Evolutionary conservation across 1,284 basidiomycete genomes (phyloP), one percentile per base, ranked within the genome.

Genomic region (Ustilago loliicola): DNA sequence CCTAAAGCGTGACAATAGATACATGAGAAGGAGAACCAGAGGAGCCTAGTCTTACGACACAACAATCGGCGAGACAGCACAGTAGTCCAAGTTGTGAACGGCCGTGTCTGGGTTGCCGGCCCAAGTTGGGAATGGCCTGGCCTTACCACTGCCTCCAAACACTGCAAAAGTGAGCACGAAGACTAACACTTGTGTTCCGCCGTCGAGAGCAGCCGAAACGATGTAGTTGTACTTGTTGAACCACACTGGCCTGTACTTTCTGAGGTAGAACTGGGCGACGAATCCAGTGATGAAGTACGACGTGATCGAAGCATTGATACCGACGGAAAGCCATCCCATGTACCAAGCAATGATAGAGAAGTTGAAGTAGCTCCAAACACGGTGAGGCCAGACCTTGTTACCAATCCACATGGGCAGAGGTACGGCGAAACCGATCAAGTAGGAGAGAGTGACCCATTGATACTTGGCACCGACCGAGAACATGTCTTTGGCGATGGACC

Each of bases 141-240:
- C 34, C 38, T 59, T 83, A 10, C 91, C 91, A 3, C 89, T 89
- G 21, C 90, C 91, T 42, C 91, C 91, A 79, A 91, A 91, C 34
- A 92, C 91, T 10, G 91, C 91, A 82, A 92, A 92, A 6, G 90
- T 91, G 9, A 92, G 87, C 32, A 92, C 88, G 83, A 92, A 91
- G 47, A 91, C 89, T 88, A 92, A 90, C 53, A 91, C 88, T 81
- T 92, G 91, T 21, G 71, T 66, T 53, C 75, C 75, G 36, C 70
- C 70, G 62, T 77, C 70, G 25, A 92, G 85, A 4, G 91, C 91
- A 40, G 91, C 91, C 11, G 90, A 90, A 2, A 92, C 87, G 66
- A 93, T 89, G 81, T 91, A 92, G 86, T 92, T 93, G 87, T 92
- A 91, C 83, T 91, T 90, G 82, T 88, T 87, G 88, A 72, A 77